Base-by-base conservation (phyloP, 768 basidiomycete species). In the Suillus variegatus region DNA sequence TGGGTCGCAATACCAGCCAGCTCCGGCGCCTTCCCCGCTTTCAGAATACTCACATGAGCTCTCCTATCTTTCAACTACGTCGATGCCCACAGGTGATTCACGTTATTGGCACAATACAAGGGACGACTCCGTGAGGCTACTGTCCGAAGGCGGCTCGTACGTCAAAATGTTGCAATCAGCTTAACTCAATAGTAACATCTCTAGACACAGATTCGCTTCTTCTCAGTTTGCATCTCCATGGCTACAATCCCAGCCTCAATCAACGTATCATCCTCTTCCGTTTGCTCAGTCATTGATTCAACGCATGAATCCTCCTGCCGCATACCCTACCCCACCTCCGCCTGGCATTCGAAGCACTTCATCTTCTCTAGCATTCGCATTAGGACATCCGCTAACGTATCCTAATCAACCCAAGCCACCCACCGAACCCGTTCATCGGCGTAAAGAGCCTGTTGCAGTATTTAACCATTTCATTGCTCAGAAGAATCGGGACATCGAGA, bases 301-400 rank as follows among this genome's bases (percentile, higher is more conserved):
- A 64, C 85, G 85, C 16, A 83, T 85, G 40, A 75, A 81, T 4
- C 87, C 90, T n/a, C 81, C 82, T 20, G 79, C 82, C 4, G 82
- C 86, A 2, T 93, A 93, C 76, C 91, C 90, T 3, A 91, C 91
- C 2, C 89, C 88, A 28, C 88, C 90, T 1, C 82, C 82, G 20
- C 88, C 89, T 1, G 83, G 83, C 14, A 86, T 90, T 47, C 84
- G 79, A 44, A 80, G 82, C n/a, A 85, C 84, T 1, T 90, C 91
- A 1, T 93, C 91, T 18, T 93, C 92, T 14, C 84, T 92, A 64
- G 91, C 92, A 6, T 82, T 82, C 73, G 92, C 92, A 4, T 83
- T 94, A 28, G 90, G 89, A 6, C 76, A 80, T 49, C 81, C 79
- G 6, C 76, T 71, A 36, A 71, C 74, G 47, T 74, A 67, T 57